Evolutionary conservation across 2,329 filamentous ascomycete genomes (phyloP), one percentile per base, ranked within the genome.

Genomic region (Penicillium sp.): DNA sequence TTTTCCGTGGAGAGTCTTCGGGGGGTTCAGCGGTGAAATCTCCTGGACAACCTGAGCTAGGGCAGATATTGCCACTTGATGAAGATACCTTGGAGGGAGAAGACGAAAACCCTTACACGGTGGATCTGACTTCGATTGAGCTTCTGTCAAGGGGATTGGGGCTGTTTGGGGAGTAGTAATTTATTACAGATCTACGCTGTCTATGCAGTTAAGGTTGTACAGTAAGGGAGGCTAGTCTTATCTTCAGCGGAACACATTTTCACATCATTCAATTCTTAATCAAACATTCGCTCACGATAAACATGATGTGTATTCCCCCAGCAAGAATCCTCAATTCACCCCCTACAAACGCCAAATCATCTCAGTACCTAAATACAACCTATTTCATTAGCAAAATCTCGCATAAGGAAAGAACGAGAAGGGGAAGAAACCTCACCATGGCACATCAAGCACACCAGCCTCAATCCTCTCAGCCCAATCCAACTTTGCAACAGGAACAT

Each of bases 101-200:
- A 42, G 35, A n/a, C 0, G 22, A 40, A 7, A 24, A 42, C 10
- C 10, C 30, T 4, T 28, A 26, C 9, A 40, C 12, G 22, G n/a
- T 40, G 19, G 51, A 54, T 40, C 22, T 54, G 2, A 54, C 33
- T n/a, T 54, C 51, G 37, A 54, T 54, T 30, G 51, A 54, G 15
- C 51, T 42, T 54, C 37, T 54, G 1, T 54, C 51, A 5, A 42
- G 51, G 37, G 51, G 51, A n/a, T n/a, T 54, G 4, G 51, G 51
- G 7, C 51, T 54, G 4, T 54, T 54, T 28, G 51, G 51, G 42
- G 51, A 54, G 8, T 54, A 54, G 17, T 19, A 8, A 24, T 22
- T 28, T 42, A 5, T 10, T 17, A 40, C 2, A 17, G 12, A 19
- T 54, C 3, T 26, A 8, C 6, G 24, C 24, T 2, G 12, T 4